Evolutionary conservation across 148 eudicot species (phyloP).

Genomic region (Rheum nobile): DNA sequence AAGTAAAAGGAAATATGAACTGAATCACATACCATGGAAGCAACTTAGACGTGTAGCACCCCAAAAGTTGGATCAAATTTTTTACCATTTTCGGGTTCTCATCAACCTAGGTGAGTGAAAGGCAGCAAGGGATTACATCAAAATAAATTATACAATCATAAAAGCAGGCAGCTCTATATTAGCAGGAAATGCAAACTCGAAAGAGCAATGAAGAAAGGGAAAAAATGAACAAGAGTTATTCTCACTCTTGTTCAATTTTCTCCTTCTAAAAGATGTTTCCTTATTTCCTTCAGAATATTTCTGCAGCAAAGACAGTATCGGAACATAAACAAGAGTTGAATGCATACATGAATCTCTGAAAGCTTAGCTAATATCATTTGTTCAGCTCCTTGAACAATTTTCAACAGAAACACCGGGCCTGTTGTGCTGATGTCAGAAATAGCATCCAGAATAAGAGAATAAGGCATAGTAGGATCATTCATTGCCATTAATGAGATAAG

Average conservation of each 20-base stretch:
- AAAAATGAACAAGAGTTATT: neutral
- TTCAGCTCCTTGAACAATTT: conserved; percentile 39
- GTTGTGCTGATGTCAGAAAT: conserved; percentile 47
- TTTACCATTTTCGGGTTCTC: conserved; percentile 29
- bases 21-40: conserved; percentile 54
- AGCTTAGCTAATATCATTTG: conserved; percentile 35
- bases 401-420: conserved; percentile 35
- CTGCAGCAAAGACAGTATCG: neutral
- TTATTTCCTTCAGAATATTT: neutral
- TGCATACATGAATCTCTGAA: conserved; percentile 45
- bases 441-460: conserved; percentile 50
- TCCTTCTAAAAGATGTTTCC: neutral
- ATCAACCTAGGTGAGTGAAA: conserved; percentile 29
- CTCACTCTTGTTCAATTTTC: no score
- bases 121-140: neutral
- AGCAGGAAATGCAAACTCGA: neutral
- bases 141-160: neutral
- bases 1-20: conserved; percentile 9
- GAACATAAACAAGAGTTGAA: neutral
- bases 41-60: conserved; percentile 61
- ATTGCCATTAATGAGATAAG: conserved; percentile 38
- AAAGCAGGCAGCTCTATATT: neutral
- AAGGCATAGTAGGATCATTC: conserved; percentile 45
- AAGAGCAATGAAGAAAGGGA: neutral
- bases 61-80: conserved; percentile 44